phyloP scores from a whole-genome alignment of 352 stramenopile species.

The Globisporangium solare region DNA sequence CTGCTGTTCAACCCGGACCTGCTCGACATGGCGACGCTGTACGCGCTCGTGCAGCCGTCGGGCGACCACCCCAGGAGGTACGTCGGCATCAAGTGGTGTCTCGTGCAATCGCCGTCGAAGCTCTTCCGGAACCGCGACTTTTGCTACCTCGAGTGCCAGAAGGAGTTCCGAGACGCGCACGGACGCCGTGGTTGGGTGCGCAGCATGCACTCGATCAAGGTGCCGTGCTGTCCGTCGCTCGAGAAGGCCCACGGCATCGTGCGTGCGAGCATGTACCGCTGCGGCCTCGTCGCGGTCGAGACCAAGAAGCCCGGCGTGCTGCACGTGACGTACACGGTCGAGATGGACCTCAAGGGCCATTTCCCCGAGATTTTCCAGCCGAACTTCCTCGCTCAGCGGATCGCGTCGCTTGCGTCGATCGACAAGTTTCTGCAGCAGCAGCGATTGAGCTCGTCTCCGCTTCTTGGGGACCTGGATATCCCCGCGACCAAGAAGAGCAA shows the following conservation, averaged over 20 bases:
- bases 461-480: constrained; percentile 80
- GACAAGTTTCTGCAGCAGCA: constrained; percentile 80
- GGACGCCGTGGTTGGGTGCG: constrained; percentile 81
- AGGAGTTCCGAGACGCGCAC: constrained; percentile 81
- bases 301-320: constrained; percentile 67
- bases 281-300: constrained; percentile 73
- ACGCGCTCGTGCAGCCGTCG: constrained; percentile 66
- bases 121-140: constrained; percentile 78
- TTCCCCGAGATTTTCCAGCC: constrained; percentile 69
- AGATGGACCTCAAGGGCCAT: constrained; percentile 82
- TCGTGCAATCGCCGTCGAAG: constrained; percentile 62
- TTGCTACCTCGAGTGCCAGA: constrained; percentile 79
- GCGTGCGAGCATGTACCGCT: constrained; percentile 77
- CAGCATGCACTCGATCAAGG: constrained; percentile 80
- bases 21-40: constrained; percentile 65
- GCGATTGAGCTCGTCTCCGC: constrained; percentile 63
- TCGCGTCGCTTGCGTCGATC: constrained; percentile 61
- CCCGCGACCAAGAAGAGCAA: constrained; percentile 1
- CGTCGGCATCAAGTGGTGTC: constrained; percentile 80
- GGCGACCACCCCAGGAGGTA: constrained; percentile 68
- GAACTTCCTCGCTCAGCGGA: constrained; percentile 58
- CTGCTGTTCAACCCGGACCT: constrained; percentile 79
- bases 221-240: constrained; percentile 55
- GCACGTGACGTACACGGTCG: constrained; percentile 77
- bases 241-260: constrained; percentile 57